Conservation (phyloP, 2,329 filamentous ascomycete species). For the Aspergillus texensis region DNA sequence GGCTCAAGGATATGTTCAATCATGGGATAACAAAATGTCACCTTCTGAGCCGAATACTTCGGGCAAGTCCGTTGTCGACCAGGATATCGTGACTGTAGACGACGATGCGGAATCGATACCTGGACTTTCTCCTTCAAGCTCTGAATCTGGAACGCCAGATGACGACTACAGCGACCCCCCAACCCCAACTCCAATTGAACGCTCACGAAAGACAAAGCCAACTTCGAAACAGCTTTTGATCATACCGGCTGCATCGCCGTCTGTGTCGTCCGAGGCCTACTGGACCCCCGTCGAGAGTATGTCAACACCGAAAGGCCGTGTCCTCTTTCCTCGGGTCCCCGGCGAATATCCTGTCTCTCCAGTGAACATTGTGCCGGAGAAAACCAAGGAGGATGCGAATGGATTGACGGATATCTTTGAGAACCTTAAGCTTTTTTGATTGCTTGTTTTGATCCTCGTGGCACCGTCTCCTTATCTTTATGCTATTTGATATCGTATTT, state of each 20-base stretch:
- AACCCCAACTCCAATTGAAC: slow-evolving; percentile 1
- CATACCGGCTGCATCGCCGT: background rate
- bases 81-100: background rate
- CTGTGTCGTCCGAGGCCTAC: background rate
- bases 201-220: slow-evolving; percentile 1
- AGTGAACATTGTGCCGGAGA: background rate
- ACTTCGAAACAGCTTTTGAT: background rate
- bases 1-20: slow-evolving; percentile 1
- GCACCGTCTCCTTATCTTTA: background rate
- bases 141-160: background rate
- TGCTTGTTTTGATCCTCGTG: background rate
- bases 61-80: background rate
- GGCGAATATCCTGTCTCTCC: slow-evolving; percentile 1
- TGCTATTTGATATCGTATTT: background rate
- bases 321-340: background rate
- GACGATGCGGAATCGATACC: slow-evolving; percentile 6
- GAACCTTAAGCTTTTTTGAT: background rate
- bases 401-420: background rate
- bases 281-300: slow-evolving; percentile 1
- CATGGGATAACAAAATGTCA: background rate
- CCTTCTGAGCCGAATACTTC: background rate
- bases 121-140: slow-evolving; percentile 4
- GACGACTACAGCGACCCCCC: slow-evolving; percentile 1
- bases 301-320: background rate
- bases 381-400: background rate